Conservation (phyloP, 106 monocot genomes). For the Platanthera zijinensis region DNA sequence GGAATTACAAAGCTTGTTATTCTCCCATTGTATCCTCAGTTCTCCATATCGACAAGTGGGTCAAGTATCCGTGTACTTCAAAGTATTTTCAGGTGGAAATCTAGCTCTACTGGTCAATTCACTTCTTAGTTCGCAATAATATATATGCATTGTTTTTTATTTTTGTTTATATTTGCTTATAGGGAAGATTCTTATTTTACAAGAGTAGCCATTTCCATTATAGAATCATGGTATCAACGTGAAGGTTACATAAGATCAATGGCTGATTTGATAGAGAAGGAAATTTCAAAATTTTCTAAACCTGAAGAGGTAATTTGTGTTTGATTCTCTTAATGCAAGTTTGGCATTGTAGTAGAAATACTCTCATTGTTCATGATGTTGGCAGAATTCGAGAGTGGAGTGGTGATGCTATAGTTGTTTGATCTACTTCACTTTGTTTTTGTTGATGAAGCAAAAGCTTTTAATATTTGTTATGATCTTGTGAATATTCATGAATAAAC, state of each 20-base stretch:
- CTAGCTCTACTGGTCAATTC: neutral
- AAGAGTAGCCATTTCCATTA: constrained; percentile 61
- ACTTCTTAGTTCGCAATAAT: neutral
- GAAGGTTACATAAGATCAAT: constrained; percentile 79
- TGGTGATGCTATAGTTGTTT: no score
- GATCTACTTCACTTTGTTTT: no score
- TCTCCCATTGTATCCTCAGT: constrained; percentile 88
- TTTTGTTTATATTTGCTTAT: neutral
- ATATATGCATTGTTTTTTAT: neutral
- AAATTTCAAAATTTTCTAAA: constrained; percentile 41
- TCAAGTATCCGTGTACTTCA: constrained; percentile 71
- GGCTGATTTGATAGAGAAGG: constrained; percentile 72
- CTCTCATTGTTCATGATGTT: no score
- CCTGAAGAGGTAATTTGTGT: constrained; percentile 49
- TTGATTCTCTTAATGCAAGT: no score
- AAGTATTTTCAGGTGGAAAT: constrained; percentile 44
- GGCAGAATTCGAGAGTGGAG: no score
- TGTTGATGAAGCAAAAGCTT: no score
- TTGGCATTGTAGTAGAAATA: no score
- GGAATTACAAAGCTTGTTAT: constrained; percentile 66
- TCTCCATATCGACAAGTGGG: constrained; percentile 84
- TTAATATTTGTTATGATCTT: no score
- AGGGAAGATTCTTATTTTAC: constrained; percentile 66
- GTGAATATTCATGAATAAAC: no score
- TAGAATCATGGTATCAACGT: constrained; percentile 81